Conservation (phyloP, 108 stramenopile genomes). For the Mayamaea pseudoterrestris region DNA sequence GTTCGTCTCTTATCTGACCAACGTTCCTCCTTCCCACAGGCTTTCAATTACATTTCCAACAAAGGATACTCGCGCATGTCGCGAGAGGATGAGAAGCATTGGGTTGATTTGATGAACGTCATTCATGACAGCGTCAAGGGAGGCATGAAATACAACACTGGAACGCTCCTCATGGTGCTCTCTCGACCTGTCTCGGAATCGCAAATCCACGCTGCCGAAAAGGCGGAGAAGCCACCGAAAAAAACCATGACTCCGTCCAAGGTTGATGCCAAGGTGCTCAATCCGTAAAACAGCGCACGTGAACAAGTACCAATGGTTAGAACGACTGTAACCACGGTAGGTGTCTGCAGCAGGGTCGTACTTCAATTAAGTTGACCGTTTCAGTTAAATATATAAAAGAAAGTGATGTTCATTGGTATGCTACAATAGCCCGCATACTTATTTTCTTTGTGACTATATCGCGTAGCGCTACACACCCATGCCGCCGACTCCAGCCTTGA, state of each 20-base stretch:
- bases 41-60: constrained; percentile 85
- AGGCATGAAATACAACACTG: constrained; percentile 86
- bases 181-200: constrained; percentile 39
- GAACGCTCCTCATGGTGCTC: constrained; percentile 79
- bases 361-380: background rate
- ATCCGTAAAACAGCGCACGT: constrained; percentile 32
- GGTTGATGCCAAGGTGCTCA: constrained; percentile 19
- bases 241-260: constrained; percentile 22
- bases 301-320: too few species aligned
- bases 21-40: constrained; percentile 32
- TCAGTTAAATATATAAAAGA: background rate
- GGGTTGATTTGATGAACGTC: constrained; percentile 79
- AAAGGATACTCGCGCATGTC: constrained; percentile 82
- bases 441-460: too few species aligned
- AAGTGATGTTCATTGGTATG: constrained; percentile 1
- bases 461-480: too few species aligned
- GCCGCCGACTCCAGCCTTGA: too few species aligned
- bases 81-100: constrained; percentile 69
- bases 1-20: background rate
- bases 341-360: background rate
- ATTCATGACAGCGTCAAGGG: constrained; percentile 76
- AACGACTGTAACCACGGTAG: background rate
- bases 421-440: too few species aligned
- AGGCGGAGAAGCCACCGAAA: constrained; percentile 9
- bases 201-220: constrained; percentile 6